Evolutionary conservation across 176 grass and related monocot species (phyloP).

Genomic region (Eleusine indica): DNA sequence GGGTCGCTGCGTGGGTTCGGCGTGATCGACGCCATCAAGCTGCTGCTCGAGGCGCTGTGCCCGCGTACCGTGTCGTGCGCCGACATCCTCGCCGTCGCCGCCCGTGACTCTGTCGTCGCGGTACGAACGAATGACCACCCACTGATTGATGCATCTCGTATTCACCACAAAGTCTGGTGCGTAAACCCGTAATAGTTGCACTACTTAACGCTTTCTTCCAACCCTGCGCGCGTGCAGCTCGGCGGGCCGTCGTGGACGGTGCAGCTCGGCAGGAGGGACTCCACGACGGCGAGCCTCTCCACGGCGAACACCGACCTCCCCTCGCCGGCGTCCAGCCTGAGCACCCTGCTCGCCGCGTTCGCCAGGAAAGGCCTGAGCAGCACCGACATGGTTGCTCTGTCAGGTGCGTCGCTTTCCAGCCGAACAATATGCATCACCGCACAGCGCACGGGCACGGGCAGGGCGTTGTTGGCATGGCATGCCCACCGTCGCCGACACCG

Average conservation of each 20-base stretch:
- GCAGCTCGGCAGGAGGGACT: slow-evolving; percentile 48
- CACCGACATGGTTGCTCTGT: slow-evolving; percentile 66
- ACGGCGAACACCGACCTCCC: slow-evolving; percentile 48
- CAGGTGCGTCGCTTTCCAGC: slow-evolving; percentile 36
- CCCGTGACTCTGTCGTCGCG: slow-evolving; percentile 66
- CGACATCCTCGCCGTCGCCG: slow-evolving; percentile 56
- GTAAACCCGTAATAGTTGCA: not conserved
- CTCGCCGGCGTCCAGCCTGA: slow-evolving; percentile 33
- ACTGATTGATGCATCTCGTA: not conserved
- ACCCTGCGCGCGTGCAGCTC: slow-evolving; percentile 16
- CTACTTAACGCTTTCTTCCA: not conserved
- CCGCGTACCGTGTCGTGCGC: slow-evolving; percentile 63
- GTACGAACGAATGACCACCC: slow-evolving; percentile 8
- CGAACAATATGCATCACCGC: not conserved
- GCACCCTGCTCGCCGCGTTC: slow-evolving; percentile 43
- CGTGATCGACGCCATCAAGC: slow-evolving; percentile 56
- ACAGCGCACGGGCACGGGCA: no score
- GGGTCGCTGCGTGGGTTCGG: slow-evolving; percentile 56
- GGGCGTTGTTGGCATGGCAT: not conserved
- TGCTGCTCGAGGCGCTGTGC: slow-evolving; percentile 57
- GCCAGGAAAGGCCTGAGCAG: slow-evolving; percentile 47
- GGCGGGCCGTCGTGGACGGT: slow-evolving; percentile 56
- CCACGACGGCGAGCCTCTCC: slow-evolving; percentile 43
- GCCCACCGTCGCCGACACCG: not conserved
- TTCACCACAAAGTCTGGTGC: not conserved